A percentile compares a stretch with the other conserved stretches of the same genome.
Evolutionary conservation across 2,329 filamentous ascomycete species (phyloP).

Genomic region (Xylariomycetidae sp.): DNA sequence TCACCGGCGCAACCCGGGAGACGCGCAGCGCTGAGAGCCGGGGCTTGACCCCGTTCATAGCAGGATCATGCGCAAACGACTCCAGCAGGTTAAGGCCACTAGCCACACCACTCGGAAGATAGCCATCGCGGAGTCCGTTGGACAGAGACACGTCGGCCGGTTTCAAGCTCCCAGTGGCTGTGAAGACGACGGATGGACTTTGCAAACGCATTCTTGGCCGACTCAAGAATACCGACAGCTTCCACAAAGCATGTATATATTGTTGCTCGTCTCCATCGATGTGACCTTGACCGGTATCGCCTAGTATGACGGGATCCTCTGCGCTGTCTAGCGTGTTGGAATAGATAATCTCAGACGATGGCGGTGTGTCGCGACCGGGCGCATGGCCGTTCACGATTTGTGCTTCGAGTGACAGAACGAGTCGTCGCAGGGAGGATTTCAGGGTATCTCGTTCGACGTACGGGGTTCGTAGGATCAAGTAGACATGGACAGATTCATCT

Average conservation of each 20-base stretch:
- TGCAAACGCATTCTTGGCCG: conserved; percentile 62
- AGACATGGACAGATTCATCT: conserved; percentile 71
- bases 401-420: conserved; percentile 64
- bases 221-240: conserved; percentile 51
- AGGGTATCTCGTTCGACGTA: conserved; percentile 53
- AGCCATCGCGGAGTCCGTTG: conserved; percentile 49
- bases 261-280: conserved; percentile 24
- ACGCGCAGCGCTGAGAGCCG: conserved; percentile 70
- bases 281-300: conserved; percentile 30
- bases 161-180: conserved; percentile 56
- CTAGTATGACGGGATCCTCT: conserved; percentile 46
- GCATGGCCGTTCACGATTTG: conserved; percentile 57
- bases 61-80: conserved; percentile 63
- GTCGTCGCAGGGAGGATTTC: conserved; percentile 53
- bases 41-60: conserved; percentile 56
- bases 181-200: conserved; percentile 62
- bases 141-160: conserved; percentile 40
- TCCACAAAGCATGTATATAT: conserved; percentile 56
- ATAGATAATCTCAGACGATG: conserved; percentile 56
- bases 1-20: conserved; percentile 66
- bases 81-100: conserved; percentile 73
- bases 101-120: conserved; percentile 64
- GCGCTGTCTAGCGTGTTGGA: conserved; percentile 46
- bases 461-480: conserved; percentile 63
- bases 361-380: conserved; percentile 42